Base-by-base conservation (phyloP, 2,329 filamentous ascomycete genomes). In the Beauveria sp. region DNA sequence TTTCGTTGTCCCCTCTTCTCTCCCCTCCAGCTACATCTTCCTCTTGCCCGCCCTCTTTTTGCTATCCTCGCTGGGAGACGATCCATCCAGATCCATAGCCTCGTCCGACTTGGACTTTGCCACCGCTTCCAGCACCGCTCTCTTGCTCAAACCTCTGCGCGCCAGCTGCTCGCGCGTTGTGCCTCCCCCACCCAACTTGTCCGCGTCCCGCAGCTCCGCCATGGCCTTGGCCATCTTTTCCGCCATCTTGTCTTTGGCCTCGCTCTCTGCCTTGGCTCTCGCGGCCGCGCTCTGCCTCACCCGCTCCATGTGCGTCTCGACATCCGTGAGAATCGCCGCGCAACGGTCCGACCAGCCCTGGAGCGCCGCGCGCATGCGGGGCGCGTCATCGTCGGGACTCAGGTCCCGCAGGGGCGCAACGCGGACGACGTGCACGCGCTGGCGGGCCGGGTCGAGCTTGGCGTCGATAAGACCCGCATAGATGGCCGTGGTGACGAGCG, bases 321-420 rank as follows among this genome's bases (percentile, higher is more conserved):
- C 83, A 34, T 89, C 88, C 0, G 75, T 77, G 2, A 97, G 84
- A 1, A 91, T 90, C 3, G 79, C 76, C 6, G 85, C 83, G 77
- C 93, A 98, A 62, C 92, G 86, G n/a, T 75, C 78, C 58, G 88
- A 86, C 93, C 93, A 99, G 60, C 81, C 81, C 34, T 81, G 79
- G 12, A 99, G 81, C 14, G 86, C 72, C 18, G 86, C 72, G 49
- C 47, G 46, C 30, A 91, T 81, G 77, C 97, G 87, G 1, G 77
- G 74, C 0, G 86, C 83, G 14, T 96, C 81, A 61, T 87, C 85
- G 62, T 85, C 85, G 0, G 92, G 91, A 1, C 85, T 83, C 1
- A 96, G 84, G 72, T 99, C 95, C 22, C 95, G 91, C 1, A 97
- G 84, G 0, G 95, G 89, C 0, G 93, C 86, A 38, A 97, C 86